Percentiles rank a stretch among this genome's conserved stretches.
phyloP scores from a whole-genome alignment of 495 filamentous ascomycete genomes.

The Lophiostoma macrostomum region DNA sequence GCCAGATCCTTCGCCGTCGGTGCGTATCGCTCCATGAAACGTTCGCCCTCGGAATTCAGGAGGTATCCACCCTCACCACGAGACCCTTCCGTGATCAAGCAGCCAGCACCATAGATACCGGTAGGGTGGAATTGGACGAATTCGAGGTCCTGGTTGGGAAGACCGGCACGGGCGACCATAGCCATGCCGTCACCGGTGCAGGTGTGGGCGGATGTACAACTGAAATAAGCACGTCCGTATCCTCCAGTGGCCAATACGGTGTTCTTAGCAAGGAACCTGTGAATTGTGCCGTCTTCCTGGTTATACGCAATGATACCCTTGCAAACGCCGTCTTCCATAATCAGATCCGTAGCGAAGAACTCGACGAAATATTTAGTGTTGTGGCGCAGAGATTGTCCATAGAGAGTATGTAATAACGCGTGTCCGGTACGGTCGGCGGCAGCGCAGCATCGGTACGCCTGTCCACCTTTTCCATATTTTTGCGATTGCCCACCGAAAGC shows the following conservation, averaged over 20 bases:
- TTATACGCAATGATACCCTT: constrained; percentile 95
- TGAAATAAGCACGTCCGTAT: constrained; percentile 96
- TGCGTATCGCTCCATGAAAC: constrained; percentile 97
- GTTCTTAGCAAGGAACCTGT: constrained; percentile 92
- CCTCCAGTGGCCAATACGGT: constrained; percentile 95
- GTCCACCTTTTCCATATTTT: constrained; percentile 91
- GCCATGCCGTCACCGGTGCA: constrained; percentile 98
- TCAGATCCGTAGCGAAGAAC: constrained; percentile 92
- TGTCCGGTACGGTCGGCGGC: constrained; percentile 95
- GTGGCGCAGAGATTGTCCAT: constrained; percentile 93
- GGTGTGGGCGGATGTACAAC: constrained; percentile 94
- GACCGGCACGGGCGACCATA: constrained; percentile 94
- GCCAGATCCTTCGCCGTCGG: constrained; percentile 95
- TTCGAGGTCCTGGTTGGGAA: constrained; percentile 96
- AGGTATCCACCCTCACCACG: constrained; percentile 97
- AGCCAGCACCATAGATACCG: constrained; percentile 96
- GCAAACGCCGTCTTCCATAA: constrained; percentile 96
- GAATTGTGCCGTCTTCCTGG: constrained; percentile 95
- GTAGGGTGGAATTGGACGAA: constrained; percentile 99
- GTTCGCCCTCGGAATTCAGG: constrained; percentile 90
- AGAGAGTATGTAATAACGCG: constrained; percentile 93
- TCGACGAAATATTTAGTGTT: constrained; percentile 99
- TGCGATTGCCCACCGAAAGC: constrained; percentile 96
- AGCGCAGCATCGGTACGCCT: constrained; percentile 94
- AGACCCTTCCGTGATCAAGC: constrained; percentile 94